Conservation (phyloP, 2,329 filamentous ascomycete genomes). For the Fusarium scirpi region DNA sequence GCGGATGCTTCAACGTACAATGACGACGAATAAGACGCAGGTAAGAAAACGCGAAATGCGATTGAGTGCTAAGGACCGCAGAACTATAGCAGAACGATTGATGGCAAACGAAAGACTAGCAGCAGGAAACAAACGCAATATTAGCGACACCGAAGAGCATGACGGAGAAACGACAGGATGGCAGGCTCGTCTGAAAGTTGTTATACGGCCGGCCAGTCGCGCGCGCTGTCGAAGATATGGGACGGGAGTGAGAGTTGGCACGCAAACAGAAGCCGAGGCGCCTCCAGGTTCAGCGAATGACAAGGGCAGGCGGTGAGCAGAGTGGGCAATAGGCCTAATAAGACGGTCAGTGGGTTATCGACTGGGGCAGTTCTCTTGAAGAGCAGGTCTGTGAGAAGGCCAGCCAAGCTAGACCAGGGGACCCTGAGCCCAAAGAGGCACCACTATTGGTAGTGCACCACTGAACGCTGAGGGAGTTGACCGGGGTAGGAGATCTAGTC, state of each 20-base stretch:
- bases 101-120: slow-evolving; percentile 45
- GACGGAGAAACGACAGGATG: slow-evolving; percentile 40
- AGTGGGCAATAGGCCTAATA: slow-evolving; percentile 36
- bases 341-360: slow-evolving; percentile 39
- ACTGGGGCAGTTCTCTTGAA: slow-evolving; percentile 26
- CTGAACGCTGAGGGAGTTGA: slow-evolving; percentile 16
- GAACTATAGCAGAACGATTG: slow-evolving; percentile 33
- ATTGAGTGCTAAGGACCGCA: slow-evolving; percentile 36
- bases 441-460: slow-evolving; percentile 33
- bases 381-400: slow-evolving; percentile 41
- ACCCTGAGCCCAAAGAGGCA: slow-evolving; percentile 35
- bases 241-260: slow-evolving; percentile 35
- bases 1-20: slow-evolving; percentile 34
- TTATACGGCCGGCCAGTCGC: slow-evolving; percentile 45
- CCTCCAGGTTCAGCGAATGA: slow-evolving; percentile 39
- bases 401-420: slow-evolving; percentile 39
- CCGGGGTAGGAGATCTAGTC: slow-evolving; percentile 30
- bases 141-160: slow-evolving; percentile 45
- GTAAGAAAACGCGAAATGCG: slow-evolving; percentile 28
- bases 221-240: slow-evolving; percentile 40
- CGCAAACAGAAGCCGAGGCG: slow-evolving; percentile 28
- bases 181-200: slow-evolving; percentile 39
- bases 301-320: slow-evolving; percentile 47
- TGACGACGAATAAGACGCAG: slow-evolving; percentile 34
- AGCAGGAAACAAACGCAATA: slow-evolving; percentile 40